Conservation (phyloP, 768 basidiomycete genomes). For the Coprinopsis sp. region DNA sequence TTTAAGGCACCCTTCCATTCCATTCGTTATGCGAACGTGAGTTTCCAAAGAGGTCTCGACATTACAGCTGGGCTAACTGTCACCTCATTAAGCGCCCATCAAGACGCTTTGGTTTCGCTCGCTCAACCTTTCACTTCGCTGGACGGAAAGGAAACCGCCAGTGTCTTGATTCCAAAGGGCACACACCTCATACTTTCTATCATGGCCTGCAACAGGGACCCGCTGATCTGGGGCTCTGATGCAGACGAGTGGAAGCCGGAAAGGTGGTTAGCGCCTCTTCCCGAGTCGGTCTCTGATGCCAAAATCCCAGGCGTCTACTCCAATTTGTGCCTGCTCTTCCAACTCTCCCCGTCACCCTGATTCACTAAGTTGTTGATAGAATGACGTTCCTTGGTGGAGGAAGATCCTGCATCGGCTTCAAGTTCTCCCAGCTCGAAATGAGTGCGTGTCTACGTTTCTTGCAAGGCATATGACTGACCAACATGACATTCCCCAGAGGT, state of each 20-base stretch:
- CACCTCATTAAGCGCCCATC: constrained; percentile 24
- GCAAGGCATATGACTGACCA: background rate
- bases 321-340: constrained; percentile 24
- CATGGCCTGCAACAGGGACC: constrained; percentile 34
- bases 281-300: constrained; percentile 4
- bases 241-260: constrained; percentile 14
- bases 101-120: constrained; percentile 40
- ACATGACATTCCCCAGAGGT: constrained; percentile 5
- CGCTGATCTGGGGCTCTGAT: constrained; percentile 11
- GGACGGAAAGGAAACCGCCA: constrained; percentile 32
- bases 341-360: constrained; percentile 32
- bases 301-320: constrained; percentile 12
- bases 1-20: constrained; percentile 18
- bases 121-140: constrained; percentile 29
- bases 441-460: constrained; percentile 30
- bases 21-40: constrained; percentile 8
- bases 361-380: constrained; percentile 17
- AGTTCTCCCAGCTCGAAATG: constrained; percentile 52
- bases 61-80: background rate
- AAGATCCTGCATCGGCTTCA: constrained; percentile 39
- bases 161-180: constrained; percentile 34
- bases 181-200: constrained; percentile 37
- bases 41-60: background rate
- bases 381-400: constrained; percentile 41
- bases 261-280: constrained; percentile 11